Base-by-base conservation (phyloP, 2,329 filamentous ascomycete species). In the Niveomyces coronatus region DNA sequence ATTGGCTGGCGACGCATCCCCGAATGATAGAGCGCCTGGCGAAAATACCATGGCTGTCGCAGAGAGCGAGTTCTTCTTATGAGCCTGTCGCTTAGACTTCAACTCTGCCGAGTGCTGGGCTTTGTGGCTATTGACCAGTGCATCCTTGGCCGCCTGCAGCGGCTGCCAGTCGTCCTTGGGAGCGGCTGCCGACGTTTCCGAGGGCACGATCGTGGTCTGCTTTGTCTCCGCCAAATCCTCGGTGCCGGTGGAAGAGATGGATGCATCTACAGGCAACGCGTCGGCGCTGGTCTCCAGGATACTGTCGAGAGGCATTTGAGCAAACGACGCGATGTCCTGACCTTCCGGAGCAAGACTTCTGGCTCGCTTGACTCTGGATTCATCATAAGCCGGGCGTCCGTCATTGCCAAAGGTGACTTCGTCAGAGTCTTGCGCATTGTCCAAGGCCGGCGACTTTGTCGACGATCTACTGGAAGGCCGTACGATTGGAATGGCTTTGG, bases 401-500 rank as follows among this genome's bases (percentile, higher is more conserved):
- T 79, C 69, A 43, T 77, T 74, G 41, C 82, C 55, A 6, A 47
- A 44, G 1, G 44, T 40, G n/a, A 45, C 49, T 19, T 56, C 54
- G 9, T 56, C 46, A 22, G 49, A 47, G 2, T 48, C 45, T 14
- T 49, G 43, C 14, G 49, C 43, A 4, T 36, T 38, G 22, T 22
- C 20, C n/a, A 33, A n/a, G 17, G 52, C 47, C 3, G 46, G 40
- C 1, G 56, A 53, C 13, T 58, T 54, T 2, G 56, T 58, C 39
- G 45, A 64, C 57, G 47, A 66, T 64, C 45, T 61, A 49, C 67
- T 77, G 41, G 76, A 68, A 1, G 84, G 83, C 27, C 70, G 70
- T 9, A 89, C 62, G 45, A 94, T 93, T 0, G 87, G 83, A 39
- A 94, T 74, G 9, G 86, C 86, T 61, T 91, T 95, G 4, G 80